Percentiles rank a stretch among this genome's conserved stretches.
Evolutionary conservation across 176 grass and related monocot genomes (phyloP).

Genomic region (Triticum urartu): DNA sequence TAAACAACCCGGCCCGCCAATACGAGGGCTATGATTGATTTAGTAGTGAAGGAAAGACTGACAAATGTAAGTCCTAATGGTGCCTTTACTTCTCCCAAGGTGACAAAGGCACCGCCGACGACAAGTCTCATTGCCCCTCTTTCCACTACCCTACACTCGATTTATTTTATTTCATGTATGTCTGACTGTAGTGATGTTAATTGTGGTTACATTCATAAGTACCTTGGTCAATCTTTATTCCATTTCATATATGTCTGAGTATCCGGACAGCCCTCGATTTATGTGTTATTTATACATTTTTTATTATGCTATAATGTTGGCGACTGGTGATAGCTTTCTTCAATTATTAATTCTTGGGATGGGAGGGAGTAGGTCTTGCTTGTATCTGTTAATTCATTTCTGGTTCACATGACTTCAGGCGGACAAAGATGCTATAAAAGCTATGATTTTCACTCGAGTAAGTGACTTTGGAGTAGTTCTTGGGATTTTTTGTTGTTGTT

Average conservation of each 20-base stretch:
- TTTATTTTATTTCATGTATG: no score
- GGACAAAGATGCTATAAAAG: neutral
- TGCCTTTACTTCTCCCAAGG: no score
- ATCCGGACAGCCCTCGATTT: neutral
- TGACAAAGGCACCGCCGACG: no score
- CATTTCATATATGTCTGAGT: neutral
- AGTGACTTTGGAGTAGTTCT: neutral
- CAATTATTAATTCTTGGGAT: neutral
- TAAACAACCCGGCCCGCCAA: no score
- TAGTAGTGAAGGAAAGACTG: no score
- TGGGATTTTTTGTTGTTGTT: neutral
- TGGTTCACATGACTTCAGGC: neutral
- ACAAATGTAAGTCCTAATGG: no score
- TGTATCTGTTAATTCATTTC: neutral
- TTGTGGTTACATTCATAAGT: no score
- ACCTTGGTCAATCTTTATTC: neutral
- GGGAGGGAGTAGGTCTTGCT: conserved; percentile 3
- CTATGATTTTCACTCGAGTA: neutral
- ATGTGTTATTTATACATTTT: neutral
- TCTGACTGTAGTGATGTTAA: no score
- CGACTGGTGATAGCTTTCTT: neutral
- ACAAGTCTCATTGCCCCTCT: no score
- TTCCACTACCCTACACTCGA: no score
- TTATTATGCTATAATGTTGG: neutral
- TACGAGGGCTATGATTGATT: no score